Conservation (phyloP, 768 basidiomycete genomes). For the Boletellus ananiceps region DNA sequence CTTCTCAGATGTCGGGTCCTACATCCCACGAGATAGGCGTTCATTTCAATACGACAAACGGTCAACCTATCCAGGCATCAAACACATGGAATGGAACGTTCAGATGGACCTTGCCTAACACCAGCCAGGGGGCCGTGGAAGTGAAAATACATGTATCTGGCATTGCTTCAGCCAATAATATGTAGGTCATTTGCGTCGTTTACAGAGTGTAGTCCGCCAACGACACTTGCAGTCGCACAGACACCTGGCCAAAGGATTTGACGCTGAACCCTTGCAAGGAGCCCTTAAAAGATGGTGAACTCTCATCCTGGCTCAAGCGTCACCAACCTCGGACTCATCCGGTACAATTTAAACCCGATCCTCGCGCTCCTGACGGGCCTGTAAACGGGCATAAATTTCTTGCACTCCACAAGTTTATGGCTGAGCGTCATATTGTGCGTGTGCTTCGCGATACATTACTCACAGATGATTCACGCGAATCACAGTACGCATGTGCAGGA, state of each 20-base stretch:
- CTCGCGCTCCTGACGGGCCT: slow-evolving; percentile 32
- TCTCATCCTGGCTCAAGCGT: slow-evolving; percentile 47
- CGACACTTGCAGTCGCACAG: slow-evolving; percentile 38
- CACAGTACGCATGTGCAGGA: slow-evolving; percentile 48
- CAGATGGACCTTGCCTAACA: slow-evolving; percentile 36
- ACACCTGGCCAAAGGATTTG: slow-evolving; percentile 51
- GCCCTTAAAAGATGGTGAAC: slow-evolving; percentile 35
- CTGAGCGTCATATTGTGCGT: slow-evolving; percentile 44
- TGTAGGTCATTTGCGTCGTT: slow-evolving; percentile 30
- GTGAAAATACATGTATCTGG: slow-evolving; percentile 38
- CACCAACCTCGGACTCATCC: slow-evolving; percentile 33
- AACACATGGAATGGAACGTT: slow-evolving; percentile 48
- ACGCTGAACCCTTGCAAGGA: slow-evolving; percentile 39
- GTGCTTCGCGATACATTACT: not conserved
- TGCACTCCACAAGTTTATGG: slow-evolving; percentile 40
- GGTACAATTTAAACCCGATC: slow-evolving; percentile 37
- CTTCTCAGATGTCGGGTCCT: slow-evolving; percentile 17
- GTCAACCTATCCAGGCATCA: slow-evolving; percentile 1
- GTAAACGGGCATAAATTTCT: slow-evolving; percentile 43
- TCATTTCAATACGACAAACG: slow-evolving; percentile 1
- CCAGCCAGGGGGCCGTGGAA: slow-evolving; percentile 34
- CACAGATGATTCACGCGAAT: slow-evolving; percentile 1
- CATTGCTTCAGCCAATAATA: slow-evolving; percentile 17
- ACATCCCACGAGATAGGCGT: slow-evolving; percentile 8
- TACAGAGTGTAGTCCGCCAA: not conserved